These are phyloP conservation scores for Suillus americanus DNA, from an alignment of 768 basidiomycete genomes.

Conservation along the genomic window DNA sequence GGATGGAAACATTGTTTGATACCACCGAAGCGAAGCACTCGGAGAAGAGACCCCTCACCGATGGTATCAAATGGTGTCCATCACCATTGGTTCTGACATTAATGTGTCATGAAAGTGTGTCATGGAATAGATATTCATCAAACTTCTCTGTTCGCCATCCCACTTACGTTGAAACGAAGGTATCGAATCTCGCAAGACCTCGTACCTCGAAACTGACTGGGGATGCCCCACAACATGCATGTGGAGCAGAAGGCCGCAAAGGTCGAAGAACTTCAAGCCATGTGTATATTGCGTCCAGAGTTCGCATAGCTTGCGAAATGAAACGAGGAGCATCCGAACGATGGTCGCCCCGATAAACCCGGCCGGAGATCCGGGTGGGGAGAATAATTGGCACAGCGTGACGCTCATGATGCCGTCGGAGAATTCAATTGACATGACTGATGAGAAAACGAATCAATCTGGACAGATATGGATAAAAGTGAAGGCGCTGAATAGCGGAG, in stretches of 20 bases:
- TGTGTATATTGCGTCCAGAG: neutral
- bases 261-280: neutral
- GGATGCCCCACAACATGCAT: neutral
- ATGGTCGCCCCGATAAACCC: neutral
- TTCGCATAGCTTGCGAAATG: neutral
- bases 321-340: neutral
- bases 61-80: constrained; percentile 1
- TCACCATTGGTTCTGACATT: neutral
- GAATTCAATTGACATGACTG: neutral
- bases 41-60: constrained; percentile 1
- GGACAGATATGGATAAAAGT: neutral
- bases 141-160: neutral
- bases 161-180: neutral
- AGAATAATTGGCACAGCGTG: neutral
- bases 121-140: neutral
- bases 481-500: neutral
- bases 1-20: neutral
- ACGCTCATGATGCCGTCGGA: neutral
- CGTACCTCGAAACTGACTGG: neutral
- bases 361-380: neutral
- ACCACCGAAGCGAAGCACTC: constrained; percentile 1
- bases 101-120: neutral
- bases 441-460: constrained; percentile 1
- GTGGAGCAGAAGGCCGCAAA: neutral
- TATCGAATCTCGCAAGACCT: neutral